A percentile compares a stretch with the other conserved stretches of the same genome.
Conservation (phyloP, 768 basidiomycete genomes). For the Amanita exitialis region DNA sequence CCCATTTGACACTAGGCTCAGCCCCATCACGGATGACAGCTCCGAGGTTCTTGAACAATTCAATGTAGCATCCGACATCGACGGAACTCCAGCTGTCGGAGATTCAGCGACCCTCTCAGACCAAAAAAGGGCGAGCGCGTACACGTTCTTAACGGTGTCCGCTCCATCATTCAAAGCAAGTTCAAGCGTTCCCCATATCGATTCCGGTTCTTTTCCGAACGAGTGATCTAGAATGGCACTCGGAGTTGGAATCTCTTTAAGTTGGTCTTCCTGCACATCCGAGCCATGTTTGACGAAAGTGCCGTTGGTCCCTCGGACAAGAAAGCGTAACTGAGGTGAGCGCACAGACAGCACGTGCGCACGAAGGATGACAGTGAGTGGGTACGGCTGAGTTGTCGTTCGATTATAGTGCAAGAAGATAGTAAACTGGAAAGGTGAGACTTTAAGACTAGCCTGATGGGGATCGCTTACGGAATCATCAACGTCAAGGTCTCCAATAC, state of each 20-base stretch:
- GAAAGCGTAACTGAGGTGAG: constrained; percentile 57
- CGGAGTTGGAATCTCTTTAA: constrained; percentile 44
- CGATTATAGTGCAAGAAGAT: constrained; percentile 41
- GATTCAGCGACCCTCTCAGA: constrained; percentile 6
- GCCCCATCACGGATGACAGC: constrained; percentile 46
- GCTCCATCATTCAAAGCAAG: constrained; percentile 39
- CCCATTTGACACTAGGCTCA: constrained; percentile 58
- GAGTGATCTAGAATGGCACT: constrained; percentile 29
- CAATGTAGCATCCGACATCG: constrained; percentile 46
- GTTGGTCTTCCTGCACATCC: constrained; percentile 73
- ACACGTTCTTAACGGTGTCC: constrained; percentile 26
- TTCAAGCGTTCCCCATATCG: constrained; percentile 54
- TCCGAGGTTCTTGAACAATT: constrained; percentile 58
- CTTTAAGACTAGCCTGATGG: neutral
- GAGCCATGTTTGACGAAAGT: constrained; percentile 68
- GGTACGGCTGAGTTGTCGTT: constrained; percentile 30
- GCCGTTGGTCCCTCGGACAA: constrained; percentile 63
- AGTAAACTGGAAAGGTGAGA: constrained; percentile 29
- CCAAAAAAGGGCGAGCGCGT: constrained; percentile 7
- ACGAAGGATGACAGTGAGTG: constrained; percentile 57
- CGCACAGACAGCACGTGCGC: constrained; percentile 63
- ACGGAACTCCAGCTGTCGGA: constrained; percentile 50
- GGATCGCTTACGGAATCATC: constrained; percentile 48
- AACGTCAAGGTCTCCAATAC: constrained; percentile 51
- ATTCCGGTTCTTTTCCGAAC: constrained; percentile 56